A percentile compares a stretch with the other conserved stretches of the same genome.
Evolutionary conservation across 2,329 filamentous ascomycete genomes (phyloP).

Genomic region (Chrysoporthe deuterocubensis): DNA sequence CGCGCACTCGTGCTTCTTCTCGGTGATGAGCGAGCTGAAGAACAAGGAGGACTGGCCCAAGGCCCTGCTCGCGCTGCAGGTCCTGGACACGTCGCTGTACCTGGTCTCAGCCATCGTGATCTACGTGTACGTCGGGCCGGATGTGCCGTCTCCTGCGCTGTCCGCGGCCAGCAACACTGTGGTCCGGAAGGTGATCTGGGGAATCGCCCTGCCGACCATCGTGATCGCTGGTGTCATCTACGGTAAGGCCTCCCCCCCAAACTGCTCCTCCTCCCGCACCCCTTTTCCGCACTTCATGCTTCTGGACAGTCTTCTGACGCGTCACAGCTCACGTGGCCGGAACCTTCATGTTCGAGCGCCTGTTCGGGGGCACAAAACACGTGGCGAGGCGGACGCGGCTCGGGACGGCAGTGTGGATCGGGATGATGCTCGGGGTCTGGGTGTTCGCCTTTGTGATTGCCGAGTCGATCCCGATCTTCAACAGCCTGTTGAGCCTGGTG

Average conservation of each 20-base stretch:
- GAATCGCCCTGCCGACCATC: slow-evolving; percentile 71
- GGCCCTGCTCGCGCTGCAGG: slow-evolving; percentile 55
- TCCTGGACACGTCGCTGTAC: slow-evolving; percentile 64
- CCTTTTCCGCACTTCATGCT: background rate
- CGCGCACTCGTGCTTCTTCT: slow-evolving; percentile 71
- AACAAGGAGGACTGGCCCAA: slow-evolving; percentile 51
- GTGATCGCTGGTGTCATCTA: slow-evolving; percentile 74
- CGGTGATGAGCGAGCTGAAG: slow-evolving; percentile 67
- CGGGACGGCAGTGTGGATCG: slow-evolving; percentile 62
- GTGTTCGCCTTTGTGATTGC: slow-evolving; percentile 69
- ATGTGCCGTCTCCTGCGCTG: slow-evolving; percentile 68
- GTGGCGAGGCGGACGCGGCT: slow-evolving; percentile 54
- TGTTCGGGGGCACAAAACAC: slow-evolving; percentile 64
- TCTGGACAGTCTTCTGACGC: background rate
- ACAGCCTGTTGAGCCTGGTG: slow-evolving; percentile 66
- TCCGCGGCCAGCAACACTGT: slow-evolving; percentile 57
- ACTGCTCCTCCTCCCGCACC: background rate
- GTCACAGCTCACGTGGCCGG: slow-evolving; percentile 60
- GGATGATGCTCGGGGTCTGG: slow-evolving; percentile 60
- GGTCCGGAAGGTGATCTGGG: slow-evolving; percentile 68
- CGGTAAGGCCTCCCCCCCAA: slow-evolving; percentile 12
- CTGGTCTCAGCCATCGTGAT: slow-evolving; percentile 67
- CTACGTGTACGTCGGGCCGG: slow-evolving; percentile 66
- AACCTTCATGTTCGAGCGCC: slow-evolving; percentile 68
- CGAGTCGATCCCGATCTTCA: slow-evolving; percentile 71